Evolutionary conservation across 2,329 filamentous ascomycete genomes (phyloP), one percentile per base, ranked within the genome.

Genomic region (Aquanectria penicillioides): DNA sequence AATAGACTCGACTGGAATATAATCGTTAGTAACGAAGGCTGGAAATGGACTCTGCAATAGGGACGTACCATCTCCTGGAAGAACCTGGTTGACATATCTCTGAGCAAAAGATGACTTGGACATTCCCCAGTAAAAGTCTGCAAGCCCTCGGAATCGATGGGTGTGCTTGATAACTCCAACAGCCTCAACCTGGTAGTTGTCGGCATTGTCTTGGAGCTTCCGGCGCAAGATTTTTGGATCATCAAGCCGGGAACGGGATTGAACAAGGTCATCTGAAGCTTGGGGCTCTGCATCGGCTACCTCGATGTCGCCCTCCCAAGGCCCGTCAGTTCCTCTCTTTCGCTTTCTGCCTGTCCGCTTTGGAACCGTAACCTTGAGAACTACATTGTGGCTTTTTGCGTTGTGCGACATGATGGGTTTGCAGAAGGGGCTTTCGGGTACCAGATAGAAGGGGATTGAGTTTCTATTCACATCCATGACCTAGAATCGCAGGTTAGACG

Each of bases 331-430:
- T n/a, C 92, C 93, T 66, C 89, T 83, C 78, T 94, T 97, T 57
- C 94, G 86, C 76, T 91, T 97, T 59, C 93, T 86, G 3, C 94
- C 94, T 3, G 93, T 97, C 54, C 92, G 83, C 74, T 89, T 95
- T 0, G 95, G 94, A 1, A 98, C 87, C 0, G 90, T 93, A 53
- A 99, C 83, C 73, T 93, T 94, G 50, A 99, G 81, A 17, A 98
- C 83, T 17, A 98, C 79, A 71, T 97, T 97, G 71, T 93, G 92
- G 9, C 92, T 91, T 17, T 86, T 78, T 26, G 89, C 86, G 71
- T 89, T 91, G 36, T 89, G 88, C 7, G 94, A 97, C 66, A 90
- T 81, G 60, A 97, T 81, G 8, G 92, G 91, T 66, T 90, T 89
- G 68, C 91, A 88, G 69, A 92, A 87, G 3, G 90, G 89, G 74